Evolutionary conservation across 2,329 filamentous ascomycete species (phyloP), one percentile per base, ranked within the genome.

Genomic region (Fusarium camptoceras): DNA sequence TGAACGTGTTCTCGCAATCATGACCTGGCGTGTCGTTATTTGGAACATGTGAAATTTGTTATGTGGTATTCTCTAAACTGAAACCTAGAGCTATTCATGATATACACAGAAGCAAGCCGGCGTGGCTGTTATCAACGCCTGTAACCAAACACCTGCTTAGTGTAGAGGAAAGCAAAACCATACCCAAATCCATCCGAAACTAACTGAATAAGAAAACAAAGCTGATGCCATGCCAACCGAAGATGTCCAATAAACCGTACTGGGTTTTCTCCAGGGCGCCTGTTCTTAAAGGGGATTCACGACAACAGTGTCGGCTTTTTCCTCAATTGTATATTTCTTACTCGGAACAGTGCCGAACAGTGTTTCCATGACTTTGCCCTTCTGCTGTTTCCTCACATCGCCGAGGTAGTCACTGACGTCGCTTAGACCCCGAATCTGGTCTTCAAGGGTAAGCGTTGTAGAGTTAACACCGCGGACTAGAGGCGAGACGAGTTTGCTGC

Each of bases 361-460:
- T 80, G 92, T 88, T 81, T 95, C 91, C 87, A 96, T 89, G 73
- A 96, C 83, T 80, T 93, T 94, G 61, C 89, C 88, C 84, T 95
- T 96, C 82, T 98, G 95, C 71, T 87, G 87, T 69, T 93, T 88
- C 42, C 95, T 84, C 39, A 97, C 89, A 11, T 86, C 88, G 66
- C 91, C 91, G 12, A 98, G 85, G 77, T 97, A 92, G 15, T 87
- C 86, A 73, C 94, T 92, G 6, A 94, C 94, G 25, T 92, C 91
- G 73, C 93, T 91, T 22, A 98, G 80, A 7, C 95, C 94, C 46
- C 85, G 85, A 72, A 98, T 93, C 83, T 98, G 95, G 75, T 94
- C 92, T 66, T 95, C 92, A 20, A 98, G 86, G 3, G 90, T 90
- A 20, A 95, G 83, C 27, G 89, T 92, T 67, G 89, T 93, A 15